These are phyloP conservation scores for Talaromyces sp. DNA, from an alignment of 2,329 filamentous ascomycete species.

Conservation along the genomic window DNA sequence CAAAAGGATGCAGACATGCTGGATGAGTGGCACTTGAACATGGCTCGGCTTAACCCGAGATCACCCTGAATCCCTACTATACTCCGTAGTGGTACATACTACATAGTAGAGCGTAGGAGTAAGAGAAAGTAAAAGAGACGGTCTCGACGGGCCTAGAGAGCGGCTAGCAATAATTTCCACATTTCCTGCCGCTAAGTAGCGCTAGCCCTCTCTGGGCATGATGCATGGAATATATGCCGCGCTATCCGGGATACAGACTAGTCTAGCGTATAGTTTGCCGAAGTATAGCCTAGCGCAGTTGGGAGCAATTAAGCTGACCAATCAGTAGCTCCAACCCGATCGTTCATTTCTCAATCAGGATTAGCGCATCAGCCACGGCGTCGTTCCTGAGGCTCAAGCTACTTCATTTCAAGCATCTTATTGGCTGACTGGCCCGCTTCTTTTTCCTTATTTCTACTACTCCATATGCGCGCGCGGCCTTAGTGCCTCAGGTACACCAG, in stretches of 20 bases:
- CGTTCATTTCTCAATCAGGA: background rate
- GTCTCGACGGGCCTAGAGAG: background rate
- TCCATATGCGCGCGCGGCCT: background rate
- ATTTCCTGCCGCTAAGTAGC: background rate
- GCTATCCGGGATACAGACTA: background rate
- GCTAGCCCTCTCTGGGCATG: background rate
- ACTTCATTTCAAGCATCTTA: background rate
- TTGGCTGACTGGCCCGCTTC: background rate
- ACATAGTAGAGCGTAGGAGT: too few species aligned
- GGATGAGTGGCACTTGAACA: background rate
- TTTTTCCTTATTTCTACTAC: background rate
- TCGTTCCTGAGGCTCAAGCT: conserved; percentile 6
- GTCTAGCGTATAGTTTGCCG: background rate
- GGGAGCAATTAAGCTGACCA: background rate
- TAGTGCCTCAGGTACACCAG: background rate
- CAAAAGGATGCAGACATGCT: background rate
- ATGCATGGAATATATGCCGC: background rate
- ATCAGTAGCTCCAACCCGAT: background rate
- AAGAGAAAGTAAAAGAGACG: background rate
- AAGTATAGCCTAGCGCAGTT: background rate
- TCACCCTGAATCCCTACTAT: background rate
- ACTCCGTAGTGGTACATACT: too few species aligned
- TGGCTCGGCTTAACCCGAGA: background rate
- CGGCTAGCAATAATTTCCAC: background rate
- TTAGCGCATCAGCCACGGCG: background rate